Evolutionary conservation across 192 early-diverging fungal genomes (phyloP).

Genomic region (Entophlyctis luteolus): DNA sequence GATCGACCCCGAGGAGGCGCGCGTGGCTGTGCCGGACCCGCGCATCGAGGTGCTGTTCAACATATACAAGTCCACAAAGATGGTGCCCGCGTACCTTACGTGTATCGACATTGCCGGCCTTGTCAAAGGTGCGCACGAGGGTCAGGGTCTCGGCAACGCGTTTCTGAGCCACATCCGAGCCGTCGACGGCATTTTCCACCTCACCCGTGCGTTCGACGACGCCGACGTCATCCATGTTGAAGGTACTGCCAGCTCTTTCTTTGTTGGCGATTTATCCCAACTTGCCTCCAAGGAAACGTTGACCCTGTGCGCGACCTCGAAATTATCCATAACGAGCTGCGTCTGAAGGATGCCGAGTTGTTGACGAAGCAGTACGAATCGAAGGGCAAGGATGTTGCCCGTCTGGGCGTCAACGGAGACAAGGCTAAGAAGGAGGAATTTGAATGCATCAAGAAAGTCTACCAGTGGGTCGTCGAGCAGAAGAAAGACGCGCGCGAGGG

Average conservation of each 20-base stretch:
- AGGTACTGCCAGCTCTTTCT: conserved; percentile 22
- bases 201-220: conserved; percentile 78
- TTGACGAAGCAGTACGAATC: conserved; percentile 65
- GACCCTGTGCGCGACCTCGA: conserved; percentile 89
- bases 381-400: conserved; percentile 61
- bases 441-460: conserved; percentile 67
- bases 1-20: conserved; percentile 83
- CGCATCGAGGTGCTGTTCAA: conserved; percentile 79
- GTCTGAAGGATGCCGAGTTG: conserved; percentile 84
- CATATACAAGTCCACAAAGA: conserved; percentile 56
- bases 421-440: conserved; percentile 88
- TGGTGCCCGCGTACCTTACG: conserved; percentile 76
- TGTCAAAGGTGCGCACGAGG: conserved; percentile 70
- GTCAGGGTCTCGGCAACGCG: conserved; percentile 73
- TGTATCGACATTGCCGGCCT: conserved; percentile 97
- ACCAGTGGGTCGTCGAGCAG: conserved; percentile 68
- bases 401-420: conserved; percentile 75
- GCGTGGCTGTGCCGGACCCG: conserved; percentile 85
- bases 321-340: conserved; percentile 92
- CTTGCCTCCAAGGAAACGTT: conserved; percentile 38
- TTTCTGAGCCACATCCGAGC: conserved; percentile 86
- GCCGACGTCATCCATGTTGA: conserved; percentile 85
- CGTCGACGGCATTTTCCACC: conserved; percentile 58
- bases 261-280: too few relatives aligned
- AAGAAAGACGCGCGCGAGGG: conserved; percentile 87